Conservation (phyloP, 2,329 filamentous ascomycete genomes). For the Fusarium torreyae region DNA sequence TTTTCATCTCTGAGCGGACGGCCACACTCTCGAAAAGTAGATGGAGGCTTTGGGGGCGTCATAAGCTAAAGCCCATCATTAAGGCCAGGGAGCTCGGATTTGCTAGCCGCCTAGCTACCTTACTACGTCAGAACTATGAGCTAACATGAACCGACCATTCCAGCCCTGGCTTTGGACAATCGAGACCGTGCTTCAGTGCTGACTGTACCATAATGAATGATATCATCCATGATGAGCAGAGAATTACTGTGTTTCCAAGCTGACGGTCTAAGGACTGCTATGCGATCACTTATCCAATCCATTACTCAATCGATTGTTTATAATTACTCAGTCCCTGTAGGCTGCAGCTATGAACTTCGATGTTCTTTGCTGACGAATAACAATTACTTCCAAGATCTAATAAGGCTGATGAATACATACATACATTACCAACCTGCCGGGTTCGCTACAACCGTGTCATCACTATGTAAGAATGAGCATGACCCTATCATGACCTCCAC, state of each 20-base stretch:
- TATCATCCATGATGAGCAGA: constrained; percentile 19
- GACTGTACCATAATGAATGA: constrained; percentile 27
- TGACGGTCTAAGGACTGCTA: neutral
- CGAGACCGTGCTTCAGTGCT: constrained; percentile 4
- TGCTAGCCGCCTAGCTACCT: neutral
- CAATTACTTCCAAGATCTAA: neutral
- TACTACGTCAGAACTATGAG: constrained; percentile 33
- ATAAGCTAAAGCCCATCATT: constrained; percentile 9
- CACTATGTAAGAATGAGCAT: constrained; percentile 17
- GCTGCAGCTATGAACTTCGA: no score
- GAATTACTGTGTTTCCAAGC: no score
- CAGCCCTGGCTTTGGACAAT: neutral
- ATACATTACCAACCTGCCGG: neutral
- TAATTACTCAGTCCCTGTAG: neutral
- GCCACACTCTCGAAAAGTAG: neutral
- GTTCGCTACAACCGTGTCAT: neutral
- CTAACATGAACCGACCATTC: constrained; percentile 24
- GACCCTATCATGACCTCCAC: constrained; percentile 14
- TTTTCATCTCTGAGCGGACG: neutral
- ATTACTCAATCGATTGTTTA: neutral
- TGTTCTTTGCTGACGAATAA: no score
- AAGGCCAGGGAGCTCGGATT: constrained; percentile 9
- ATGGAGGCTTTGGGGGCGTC: neutral
- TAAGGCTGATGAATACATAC: neutral
- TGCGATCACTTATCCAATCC: neutral